These are phyloP conservation scores for Prinsepia uniflora DNA, from an alignment of 306 rosid genomes.

Conservation along the genomic window DNA sequence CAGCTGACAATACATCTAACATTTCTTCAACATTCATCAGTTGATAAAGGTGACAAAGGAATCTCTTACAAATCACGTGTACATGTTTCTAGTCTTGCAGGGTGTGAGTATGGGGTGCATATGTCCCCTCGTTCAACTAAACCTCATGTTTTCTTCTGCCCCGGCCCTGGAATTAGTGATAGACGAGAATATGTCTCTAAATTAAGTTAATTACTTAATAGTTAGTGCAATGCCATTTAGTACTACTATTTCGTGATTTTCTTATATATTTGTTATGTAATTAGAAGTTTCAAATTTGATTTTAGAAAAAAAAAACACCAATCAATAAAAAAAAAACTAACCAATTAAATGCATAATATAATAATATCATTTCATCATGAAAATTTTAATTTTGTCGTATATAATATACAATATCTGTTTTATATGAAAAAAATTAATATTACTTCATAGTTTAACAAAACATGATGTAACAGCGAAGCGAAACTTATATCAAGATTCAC, in stretches of 20 bases:
- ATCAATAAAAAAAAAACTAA: not conserved
- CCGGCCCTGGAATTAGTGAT: constrained; percentile 40
- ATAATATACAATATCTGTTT: no score
- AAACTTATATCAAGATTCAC: no score
- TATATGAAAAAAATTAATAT: no score
- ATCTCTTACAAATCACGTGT: constrained; percentile 41
- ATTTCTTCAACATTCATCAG: not conserved
- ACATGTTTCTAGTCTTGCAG: no score
- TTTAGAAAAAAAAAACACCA: no score
- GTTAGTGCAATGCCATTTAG: no score
- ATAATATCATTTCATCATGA: not conserved
- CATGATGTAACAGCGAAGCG: no score
- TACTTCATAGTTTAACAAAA: no score
- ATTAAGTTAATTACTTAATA: constrained; percentile 29
- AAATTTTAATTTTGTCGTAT: no score
- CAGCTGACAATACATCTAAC: not conserved
- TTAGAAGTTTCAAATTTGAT: no score
- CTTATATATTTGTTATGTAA: no score
- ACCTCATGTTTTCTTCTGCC: constrained; percentile 34
- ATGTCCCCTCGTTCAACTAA: constrained; percentile 23
- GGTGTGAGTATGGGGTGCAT: constrained; percentile 17
- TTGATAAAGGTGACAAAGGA: constrained; percentile 13
- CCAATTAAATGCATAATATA: not conserved
- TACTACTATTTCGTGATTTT: no score
- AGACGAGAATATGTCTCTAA: constrained; percentile 37